These are phyloP conservation scores for Cryptosporidium baileyi DNA, from an alignment of 169 alveolate species.

Conservation along the genomic window DNA sequence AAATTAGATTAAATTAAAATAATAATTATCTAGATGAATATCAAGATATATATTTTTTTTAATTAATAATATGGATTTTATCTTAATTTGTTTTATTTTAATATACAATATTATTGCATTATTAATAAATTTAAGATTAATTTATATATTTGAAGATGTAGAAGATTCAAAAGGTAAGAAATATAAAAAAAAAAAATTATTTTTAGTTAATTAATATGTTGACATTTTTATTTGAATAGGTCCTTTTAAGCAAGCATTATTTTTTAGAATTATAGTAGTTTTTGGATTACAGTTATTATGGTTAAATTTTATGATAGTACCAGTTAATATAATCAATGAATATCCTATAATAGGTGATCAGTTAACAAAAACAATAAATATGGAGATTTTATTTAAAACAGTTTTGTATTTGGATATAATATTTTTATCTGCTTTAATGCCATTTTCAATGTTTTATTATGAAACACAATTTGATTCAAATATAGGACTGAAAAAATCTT, in stretches of 20 bases:
- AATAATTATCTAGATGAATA: too few relatives aligned
- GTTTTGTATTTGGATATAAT: conserved; percentile 7
- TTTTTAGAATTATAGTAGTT: conserved; percentile 6
- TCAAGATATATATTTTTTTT: neutral
- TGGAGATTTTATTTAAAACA: neutral
- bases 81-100: conserved; percentile 37
- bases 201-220: neutral
- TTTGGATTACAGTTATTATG: conserved; percentile 52
- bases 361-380: neutral
- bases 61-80: conserved; percentile 34
- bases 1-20: too few relatives aligned
- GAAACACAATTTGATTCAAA: conserved; percentile 35
- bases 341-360: conserved; percentile 46
- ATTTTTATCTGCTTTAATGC: conserved; percentile 4
- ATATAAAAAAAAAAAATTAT: neutral
- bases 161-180: conserved; percentile 65
- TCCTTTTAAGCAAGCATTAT: conserved; percentile 1
- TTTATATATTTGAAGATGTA: conserved; percentile 49
- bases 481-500: conserved; percentile 27
- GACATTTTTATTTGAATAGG: neutral
- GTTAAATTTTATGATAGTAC: conserved; percentile 34
- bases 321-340: conserved; percentile 44
- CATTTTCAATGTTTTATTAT: conserved; percentile 46
- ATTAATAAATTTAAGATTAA: conserved; percentile 5
- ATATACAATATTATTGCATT: conserved; percentile 37